Evolutionary conservation across 208 protist genomes (phyloP), one percentile per base, ranked within the genome.

Genomic region (Acanthamoeba divionensis): DNA sequence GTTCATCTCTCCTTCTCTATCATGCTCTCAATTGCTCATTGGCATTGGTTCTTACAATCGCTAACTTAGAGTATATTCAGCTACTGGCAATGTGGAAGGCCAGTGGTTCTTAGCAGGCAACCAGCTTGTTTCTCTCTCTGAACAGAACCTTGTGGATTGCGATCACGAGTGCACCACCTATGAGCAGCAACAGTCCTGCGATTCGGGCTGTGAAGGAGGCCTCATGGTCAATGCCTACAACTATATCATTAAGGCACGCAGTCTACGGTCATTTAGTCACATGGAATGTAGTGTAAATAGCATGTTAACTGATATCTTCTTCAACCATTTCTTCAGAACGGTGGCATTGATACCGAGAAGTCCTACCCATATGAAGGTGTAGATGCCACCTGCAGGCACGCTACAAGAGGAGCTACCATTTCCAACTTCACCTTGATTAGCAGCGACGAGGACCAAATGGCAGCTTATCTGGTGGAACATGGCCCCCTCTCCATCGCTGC

Each of bases 141-240:
- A 91, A 55, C 92, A 93, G 54, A 60, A 60, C 52, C 52, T 60
- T 60, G 52, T 60, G 18, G 52, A 60, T n/a, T 60, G 52, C 52
- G 71, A 94, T 69, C 41, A 90, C 13, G 91, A 93, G 18, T 24
- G 52, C 52, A 24, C 52, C 52, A 60, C 18, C 29, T 5, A 4
- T 9, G 93, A 93, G 44, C 75, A n/a, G n/a, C n/a, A n/a, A n/a
- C n/a, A n/a, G n/a, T n/a, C n/a, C n/a, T n/a, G n/a, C n/a, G 93
- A 97, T 88, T 9, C 92, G 47, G 97, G 93, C 87, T 98, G 97
- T 94, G 91, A 96, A 77, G 97, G 97, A 52, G 97, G 98, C 47
- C 79, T 98, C 31, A 98, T 98, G 93, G 91, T 95, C 57, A 89
- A 95, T 69, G 97, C 97, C 13, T 96, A 93, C 87, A 83, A 96